Evolutionary conservation across 1,284 basidiomycete species (phyloP), one percentile per base, ranked within the genome.

Genomic region (Rhizopogon hawkerae): DNA sequence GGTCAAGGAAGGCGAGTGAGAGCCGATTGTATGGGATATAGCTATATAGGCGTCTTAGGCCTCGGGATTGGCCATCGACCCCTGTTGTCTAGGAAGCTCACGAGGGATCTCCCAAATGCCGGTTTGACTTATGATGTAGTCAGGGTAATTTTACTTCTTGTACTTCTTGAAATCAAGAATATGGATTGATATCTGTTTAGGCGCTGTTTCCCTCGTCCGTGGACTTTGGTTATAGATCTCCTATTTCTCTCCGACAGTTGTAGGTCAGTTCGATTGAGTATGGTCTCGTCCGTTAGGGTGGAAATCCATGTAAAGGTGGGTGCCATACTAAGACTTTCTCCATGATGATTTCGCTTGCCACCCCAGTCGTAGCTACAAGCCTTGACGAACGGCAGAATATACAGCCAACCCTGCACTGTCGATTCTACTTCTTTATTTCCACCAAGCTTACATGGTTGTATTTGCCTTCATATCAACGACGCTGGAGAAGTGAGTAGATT

Each of bases 121-220:
- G 77, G 90, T 0, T 75, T 89, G 13, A 89, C 90, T 0, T 93
- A 92, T 65, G 81, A 82, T 1, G 69, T 80, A 10, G 85, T 85
- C 51, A 93, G 92, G 76, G 88, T 85, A 59, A 50, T 21, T 4
- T 6, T 38, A 35, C 26, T 41, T 14, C 24, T 21, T 26, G 13
- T 16, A 8, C 26, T 26, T 26, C 1, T 26, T 8, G 9, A 41
- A 41, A 10, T 10, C 5, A 21, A 21, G 21, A 3, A 21, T 5
- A 21, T 21, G 21, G 14, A 29, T 2, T 41, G 14, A 29, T 41
- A 6, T 41, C 3, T 31, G 18, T 18, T 18, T 13, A 92, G 90
- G 86, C 86, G 1, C 64, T 21, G 3, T 21, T 92, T 9, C 91
- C 1, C 61, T 86, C 14, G 78, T 91, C 5, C 78, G 93, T 54